Conservation (phyloP, 2,329 filamentous ascomycete genomes). For the Plenodomus tracheiphilus region DNA sequence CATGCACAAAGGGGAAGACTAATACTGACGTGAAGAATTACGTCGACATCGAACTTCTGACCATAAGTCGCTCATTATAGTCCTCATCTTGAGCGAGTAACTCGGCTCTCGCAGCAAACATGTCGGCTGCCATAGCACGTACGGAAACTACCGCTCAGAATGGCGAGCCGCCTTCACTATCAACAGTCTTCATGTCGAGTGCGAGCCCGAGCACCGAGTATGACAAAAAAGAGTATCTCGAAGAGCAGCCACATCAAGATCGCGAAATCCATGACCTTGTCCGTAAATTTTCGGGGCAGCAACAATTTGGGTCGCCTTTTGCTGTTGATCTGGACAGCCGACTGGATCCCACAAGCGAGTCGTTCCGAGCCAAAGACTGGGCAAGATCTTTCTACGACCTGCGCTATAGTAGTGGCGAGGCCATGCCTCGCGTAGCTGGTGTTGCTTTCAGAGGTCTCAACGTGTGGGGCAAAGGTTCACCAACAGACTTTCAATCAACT, state of each 20-base stretch:
- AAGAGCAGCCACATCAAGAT: constrained; percentile 14
- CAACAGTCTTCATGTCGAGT: constrained; percentile 1
- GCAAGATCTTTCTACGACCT: constrained; percentile 52
- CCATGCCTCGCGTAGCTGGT: constrained; percentile 59
- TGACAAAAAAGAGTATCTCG: background rate
- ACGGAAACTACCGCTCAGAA: background rate
- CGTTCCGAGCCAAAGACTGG: constrained; percentile 50
- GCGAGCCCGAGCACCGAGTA: constrained; percentile 13
- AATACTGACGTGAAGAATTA: too few relatives aligned
- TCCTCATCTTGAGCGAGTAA: background rate
- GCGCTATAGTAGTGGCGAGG: constrained; percentile 50
- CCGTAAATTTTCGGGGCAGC: constrained; percentile 43
- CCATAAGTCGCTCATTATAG: too few relatives aligned
- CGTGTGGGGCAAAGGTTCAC: constrained; percentile 67
- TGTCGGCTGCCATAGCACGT: constrained; percentile 5
- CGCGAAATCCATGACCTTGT: constrained; percentile 38
- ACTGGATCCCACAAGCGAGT: constrained; percentile 47
- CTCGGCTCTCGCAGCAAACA: background rate
- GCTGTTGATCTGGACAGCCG: constrained; percentile 41
- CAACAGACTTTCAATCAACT: constrained; percentile 69
- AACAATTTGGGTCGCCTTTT: constrained; percentile 38
- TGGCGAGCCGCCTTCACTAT: background rate
- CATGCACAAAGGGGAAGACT: too few relatives aligned
- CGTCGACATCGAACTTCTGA: too few relatives aligned
- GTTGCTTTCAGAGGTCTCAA: constrained; percentile 66